Evolutionary conservation across 331 rosid species (phyloP).

Genomic region (Stylosanthes scabra): DNA sequence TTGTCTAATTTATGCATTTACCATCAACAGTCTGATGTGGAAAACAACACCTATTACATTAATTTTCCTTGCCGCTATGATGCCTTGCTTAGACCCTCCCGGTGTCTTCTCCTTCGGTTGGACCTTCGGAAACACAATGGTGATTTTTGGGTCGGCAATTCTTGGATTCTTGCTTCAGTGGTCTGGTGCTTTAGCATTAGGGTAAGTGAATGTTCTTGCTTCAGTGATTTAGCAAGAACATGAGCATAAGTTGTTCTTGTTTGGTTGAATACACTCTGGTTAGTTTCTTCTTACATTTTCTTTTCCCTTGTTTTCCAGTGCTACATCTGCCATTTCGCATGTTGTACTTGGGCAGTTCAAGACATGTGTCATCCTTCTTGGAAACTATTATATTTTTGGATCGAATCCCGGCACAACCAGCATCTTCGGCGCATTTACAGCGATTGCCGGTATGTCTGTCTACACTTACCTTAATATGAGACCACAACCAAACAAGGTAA

Average conservation of each 20-base stretch:
- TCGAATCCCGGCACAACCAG: slow-evolving; percentile 88
- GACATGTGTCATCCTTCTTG: slow-evolving; percentile 91
- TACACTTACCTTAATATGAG: slow-evolving; percentile 73
- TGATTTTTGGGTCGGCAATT: slow-evolving; percentile 76
- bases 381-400: slow-evolving; percentile 81
- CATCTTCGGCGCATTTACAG: slow-evolving; percentile 82
- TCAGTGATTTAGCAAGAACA: slow-evolving; percentile 19
- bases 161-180: slow-evolving; percentile 98
- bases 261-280: not conserved
- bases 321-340: slow-evolving; percentile 90
- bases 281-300: not conserved
- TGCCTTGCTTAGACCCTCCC: slow-evolving; percentile 95
- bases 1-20: slow-evolving; percentile 24
- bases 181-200: slow-evolving; percentile 98
- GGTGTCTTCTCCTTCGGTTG: slow-evolving; percentile 81
- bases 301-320: slow-evolving; percentile 56
- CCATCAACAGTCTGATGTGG: slow-evolving; percentile 87
- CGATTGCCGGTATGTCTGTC: slow-evolving; percentile 83
- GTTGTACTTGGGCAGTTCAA: slow-evolving; percentile 98
- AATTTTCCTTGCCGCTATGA: slow-evolving; percentile 69
- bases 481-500: slow-evolving; percentile 58
- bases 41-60: slow-evolving; percentile 92
- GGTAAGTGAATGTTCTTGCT: slow-evolving; percentile 56
- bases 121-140: slow-evolving; percentile 67
- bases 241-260: not conserved